A percentile compares a stretch with the other conserved stretches of the same genome.
Conservation (phyloP, 2,329 filamentous ascomycete species). For the Colletotrichum costaricense region DNA sequence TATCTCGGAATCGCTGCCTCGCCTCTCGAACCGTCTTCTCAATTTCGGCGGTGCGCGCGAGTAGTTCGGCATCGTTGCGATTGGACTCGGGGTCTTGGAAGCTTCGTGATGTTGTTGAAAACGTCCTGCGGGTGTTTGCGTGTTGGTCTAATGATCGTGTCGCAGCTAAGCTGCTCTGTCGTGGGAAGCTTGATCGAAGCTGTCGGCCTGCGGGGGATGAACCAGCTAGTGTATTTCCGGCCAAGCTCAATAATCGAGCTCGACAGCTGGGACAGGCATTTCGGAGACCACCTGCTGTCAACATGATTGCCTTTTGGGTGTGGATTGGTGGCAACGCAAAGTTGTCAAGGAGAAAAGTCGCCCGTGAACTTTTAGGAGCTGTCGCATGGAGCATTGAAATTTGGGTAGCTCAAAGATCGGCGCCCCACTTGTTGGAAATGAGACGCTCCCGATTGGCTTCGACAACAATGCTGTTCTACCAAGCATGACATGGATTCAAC, state of each 20-base stretch:
- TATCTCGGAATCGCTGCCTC: slow-evolving; percentile 81
- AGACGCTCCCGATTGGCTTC: slow-evolving; percentile 2
- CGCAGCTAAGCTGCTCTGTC: slow-evolving; percentile 11
- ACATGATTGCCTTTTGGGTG: slow-evolving; percentile 15
- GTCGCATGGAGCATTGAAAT: slow-evolving; percentile 27
- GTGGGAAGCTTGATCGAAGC: neutral
- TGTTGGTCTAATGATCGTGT: neutral
- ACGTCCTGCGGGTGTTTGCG: slow-evolving; percentile 4
- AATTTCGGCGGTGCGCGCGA: slow-evolving; percentile 49
- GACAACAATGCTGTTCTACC: too few relatives aligned
- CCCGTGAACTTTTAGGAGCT: neutral
- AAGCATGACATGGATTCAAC: too few relatives aligned
- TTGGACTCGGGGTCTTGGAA: neutral
- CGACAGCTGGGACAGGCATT: slow-evolving; percentile 32
- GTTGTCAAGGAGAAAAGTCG: neutral
- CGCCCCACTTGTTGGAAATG: slow-evolving; percentile 28
- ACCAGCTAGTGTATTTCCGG: neutral
- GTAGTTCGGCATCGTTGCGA: slow-evolving; percentile 36
- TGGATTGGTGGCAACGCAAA: neutral
- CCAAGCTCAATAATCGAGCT: slow-evolving; percentile 17
- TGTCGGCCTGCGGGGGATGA: neutral
- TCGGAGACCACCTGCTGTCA: slow-evolving; percentile 31
- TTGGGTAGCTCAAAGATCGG: neutral
- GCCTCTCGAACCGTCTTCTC: slow-evolving; percentile 77
- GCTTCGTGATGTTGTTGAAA: neutral